A percentile compares a stretch with the other conserved stretches of the same genome.
Conservation (phyloP, 2,329 filamentous ascomycete genomes). For the Emmonsia crescens region DNA sequence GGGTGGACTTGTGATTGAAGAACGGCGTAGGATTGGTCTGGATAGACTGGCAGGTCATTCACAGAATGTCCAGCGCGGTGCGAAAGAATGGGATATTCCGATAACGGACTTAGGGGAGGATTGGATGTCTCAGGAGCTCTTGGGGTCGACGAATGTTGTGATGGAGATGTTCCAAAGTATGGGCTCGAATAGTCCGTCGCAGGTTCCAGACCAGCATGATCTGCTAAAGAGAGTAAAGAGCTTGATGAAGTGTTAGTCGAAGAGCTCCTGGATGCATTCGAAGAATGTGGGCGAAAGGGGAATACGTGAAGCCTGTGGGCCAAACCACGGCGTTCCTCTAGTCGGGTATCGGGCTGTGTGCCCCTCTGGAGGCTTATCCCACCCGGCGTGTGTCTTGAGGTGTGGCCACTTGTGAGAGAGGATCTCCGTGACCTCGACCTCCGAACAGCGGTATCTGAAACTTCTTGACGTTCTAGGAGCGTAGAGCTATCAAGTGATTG, state of each 20-base stretch:
- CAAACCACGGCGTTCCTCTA: conserved; percentile 12
- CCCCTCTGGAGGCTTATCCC: conserved; percentile 9
- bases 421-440: conserved; percentile 6
- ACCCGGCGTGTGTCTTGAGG: conserved; percentile 11
- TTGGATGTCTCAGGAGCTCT: conserved; percentile 8
- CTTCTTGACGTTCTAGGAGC: not conserved
- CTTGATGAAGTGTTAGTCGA: conserved; percentile 34
- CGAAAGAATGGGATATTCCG: conserved; percentile 11
- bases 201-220: conserved; percentile 7
- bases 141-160: conserved; percentile 5
- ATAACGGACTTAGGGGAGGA: conserved; percentile 11
- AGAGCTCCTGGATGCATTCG: conserved; percentile 24
- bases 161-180: conserved; percentile 6
- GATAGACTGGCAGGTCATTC: conserved; percentile 35
- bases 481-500: not conserved
- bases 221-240: conserved; percentile 23
- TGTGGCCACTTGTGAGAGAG: conserved; percentile 5
- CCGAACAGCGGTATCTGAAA: not conserved
- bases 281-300: conserved; percentile 20
- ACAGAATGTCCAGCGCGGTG: conserved; percentile 14
- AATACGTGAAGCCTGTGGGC: conserved; percentile 13
- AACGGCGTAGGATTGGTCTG: conserved; percentile 39
- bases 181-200: conserved; percentile 19
- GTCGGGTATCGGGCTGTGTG: conserved; percentile 9
- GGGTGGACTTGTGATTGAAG: conserved; percentile 35